Conservation (phyloP, 1,284 basidiomycete species). For the Trichosporon inkin region DNA sequence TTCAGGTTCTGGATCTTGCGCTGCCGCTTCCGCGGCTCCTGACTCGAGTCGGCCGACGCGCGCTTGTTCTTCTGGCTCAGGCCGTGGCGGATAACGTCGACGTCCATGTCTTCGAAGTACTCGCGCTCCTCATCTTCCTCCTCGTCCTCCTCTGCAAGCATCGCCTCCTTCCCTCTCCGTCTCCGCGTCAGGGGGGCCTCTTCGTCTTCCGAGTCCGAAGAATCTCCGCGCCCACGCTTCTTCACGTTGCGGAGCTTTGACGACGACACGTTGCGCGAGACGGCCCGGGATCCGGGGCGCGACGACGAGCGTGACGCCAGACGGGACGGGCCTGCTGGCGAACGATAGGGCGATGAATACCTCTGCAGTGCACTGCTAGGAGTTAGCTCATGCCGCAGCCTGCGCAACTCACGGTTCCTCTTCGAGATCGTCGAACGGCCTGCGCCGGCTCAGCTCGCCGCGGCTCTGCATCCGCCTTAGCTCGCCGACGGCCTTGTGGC, state of each 20-base stretch:
- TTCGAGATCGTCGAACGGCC: slow-evolving; percentile 6
- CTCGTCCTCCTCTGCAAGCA: slow-evolving; percentile 11
- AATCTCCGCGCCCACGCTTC: not conserved
- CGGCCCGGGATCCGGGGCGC: not conserved
- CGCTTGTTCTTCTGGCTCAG: not conserved
- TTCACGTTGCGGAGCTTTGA: not conserved
- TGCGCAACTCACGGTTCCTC: slow-evolving; percentile 14
- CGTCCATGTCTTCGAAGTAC: slow-evolving; percentile 12
- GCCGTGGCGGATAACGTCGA: slow-evolving; percentile 14
- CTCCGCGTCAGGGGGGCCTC: not conserved
- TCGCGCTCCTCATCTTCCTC: slow-evolving; percentile 10
- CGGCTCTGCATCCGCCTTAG: slow-evolving; percentile 15
- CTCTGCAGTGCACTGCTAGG: not conserved
- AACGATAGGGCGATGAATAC: not conserved
- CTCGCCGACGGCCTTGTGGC: slow-evolving; percentile 8
- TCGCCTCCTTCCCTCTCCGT: not conserved
- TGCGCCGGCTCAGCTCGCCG: slow-evolving; percentile 6
- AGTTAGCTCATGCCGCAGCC: not conserved
- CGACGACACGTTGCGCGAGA: not conserved
- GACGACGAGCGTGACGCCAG: not conserved
- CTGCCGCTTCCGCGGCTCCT: not conserved
- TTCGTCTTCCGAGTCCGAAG: not conserved
- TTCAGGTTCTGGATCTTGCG: not conserved
- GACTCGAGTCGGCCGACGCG: not conserved
- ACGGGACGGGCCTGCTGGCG: not conserved